These are phyloP conservation scores for Kwoniella dejecticola DNA, from an alignment of 768 basidiomycete genomes.

Conservation along the genomic window DNA sequence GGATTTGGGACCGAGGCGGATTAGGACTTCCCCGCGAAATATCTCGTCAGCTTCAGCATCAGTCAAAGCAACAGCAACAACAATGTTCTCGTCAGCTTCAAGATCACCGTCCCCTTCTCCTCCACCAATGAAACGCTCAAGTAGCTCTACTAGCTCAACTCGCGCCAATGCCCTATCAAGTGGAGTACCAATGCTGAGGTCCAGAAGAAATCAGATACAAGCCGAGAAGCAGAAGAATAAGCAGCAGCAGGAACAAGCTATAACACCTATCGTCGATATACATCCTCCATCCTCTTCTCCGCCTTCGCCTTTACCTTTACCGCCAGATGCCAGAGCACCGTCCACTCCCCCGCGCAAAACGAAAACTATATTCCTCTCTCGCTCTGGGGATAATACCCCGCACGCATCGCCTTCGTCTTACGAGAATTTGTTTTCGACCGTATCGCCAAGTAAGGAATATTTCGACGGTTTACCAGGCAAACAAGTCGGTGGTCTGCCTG, in stretches of 20 bases:
- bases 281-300: slow-evolving; percentile 20
- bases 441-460: slow-evolving; percentile 22
- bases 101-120: slow-evolving; percentile 17
- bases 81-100: neutral
- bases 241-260: slow-evolving; percentile 1
- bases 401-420: slow-evolving; percentile 29
- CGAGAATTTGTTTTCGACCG: slow-evolving; percentile 30
- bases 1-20: neutral
- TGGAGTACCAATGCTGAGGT: too few relatives aligned
- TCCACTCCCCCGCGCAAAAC: slow-evolving; percentile 16
- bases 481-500: too few relatives aligned
- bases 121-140: slow-evolving; percentile 14
- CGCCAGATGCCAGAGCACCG: slow-evolving; percentile 9
- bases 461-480: slow-evolving; percentile 12
- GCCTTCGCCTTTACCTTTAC: neutral
- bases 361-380: too few relatives aligned
- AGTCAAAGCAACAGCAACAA: neutral
- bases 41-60: neutral
- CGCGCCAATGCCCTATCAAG: neutral
- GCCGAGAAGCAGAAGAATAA: too few relatives aligned
- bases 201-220: too few relatives aligned
- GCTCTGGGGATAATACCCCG: slow-evolving; percentile 21
- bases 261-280: slow-evolving; percentile 4
- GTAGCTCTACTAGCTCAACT: neutral
- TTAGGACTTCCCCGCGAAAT: neutral